A percentile compares a stretch with the other conserved stretches of the same genome.
phyloP scores from a whole-genome alignment of 2,329 filamentous ascomycete species.

The Fusarium albosuccineum region DNA sequence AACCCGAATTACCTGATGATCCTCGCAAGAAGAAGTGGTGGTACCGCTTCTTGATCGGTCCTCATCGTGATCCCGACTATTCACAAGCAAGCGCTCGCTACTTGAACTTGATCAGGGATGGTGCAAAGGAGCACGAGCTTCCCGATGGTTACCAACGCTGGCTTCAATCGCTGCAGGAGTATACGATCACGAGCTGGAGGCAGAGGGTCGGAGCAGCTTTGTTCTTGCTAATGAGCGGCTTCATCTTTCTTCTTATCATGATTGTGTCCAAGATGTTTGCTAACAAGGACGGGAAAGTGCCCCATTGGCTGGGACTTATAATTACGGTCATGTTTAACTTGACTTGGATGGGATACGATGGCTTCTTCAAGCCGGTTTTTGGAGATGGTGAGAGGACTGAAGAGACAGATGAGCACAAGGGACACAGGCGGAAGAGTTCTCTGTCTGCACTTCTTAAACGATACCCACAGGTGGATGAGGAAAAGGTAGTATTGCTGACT shows the following conservation, averaged over 20 bases:
- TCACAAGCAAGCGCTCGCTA: constrained; percentile 89
- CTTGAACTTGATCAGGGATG: constrained; percentile 81
- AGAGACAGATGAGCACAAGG: constrained; percentile 39
- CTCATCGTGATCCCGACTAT: constrained; percentile 74
- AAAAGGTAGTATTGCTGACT: constrained; percentile 41
- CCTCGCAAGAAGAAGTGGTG: constrained; percentile 58
- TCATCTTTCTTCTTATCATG: constrained; percentile 69
- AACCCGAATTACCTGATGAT: constrained; percentile 47
- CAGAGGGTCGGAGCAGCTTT: constrained; percentile 76
- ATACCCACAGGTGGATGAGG: constrained; percentile 35
- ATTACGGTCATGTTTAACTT: constrained; percentile 65
- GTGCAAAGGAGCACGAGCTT: constrained; percentile 83
- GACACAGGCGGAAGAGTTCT: constrained; percentile 12
- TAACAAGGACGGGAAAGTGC: constrained; percentile 75
- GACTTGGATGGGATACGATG: constrained; percentile 62
- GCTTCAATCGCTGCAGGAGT: constrained; percentile 76
- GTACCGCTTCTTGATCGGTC: constrained; percentile 59
- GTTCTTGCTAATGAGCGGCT: constrained; percentile 69
- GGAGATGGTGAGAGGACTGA: constrained; percentile 85
- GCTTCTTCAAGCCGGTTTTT: constrained; percentile 71
- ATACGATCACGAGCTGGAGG: constrained; percentile 73
- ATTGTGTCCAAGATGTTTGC: constrained; percentile 61
- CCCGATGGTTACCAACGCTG: constrained; percentile 83
- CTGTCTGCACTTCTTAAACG: constrained; percentile 23
- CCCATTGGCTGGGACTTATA: constrained; percentile 72